phyloP scores from a whole-genome alignment of 2,329 filamentous ascomycete genomes.

The Cladosporium cucumerinum region DNA sequence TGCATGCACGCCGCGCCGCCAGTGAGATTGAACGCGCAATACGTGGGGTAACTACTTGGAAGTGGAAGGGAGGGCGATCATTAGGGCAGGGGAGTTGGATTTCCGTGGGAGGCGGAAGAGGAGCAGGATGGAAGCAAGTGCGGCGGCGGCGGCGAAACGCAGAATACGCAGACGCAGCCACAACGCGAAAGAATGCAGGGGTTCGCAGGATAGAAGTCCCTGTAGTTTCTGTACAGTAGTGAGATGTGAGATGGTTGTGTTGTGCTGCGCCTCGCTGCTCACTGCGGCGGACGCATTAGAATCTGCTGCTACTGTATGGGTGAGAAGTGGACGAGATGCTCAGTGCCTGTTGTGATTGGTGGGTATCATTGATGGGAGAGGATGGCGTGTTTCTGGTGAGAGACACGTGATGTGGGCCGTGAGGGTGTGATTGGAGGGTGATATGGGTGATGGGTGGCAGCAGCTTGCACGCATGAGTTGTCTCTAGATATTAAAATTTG shows the following conservation, averaged over 20 bases:
- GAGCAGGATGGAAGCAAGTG: background rate
- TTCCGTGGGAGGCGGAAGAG: background rate
- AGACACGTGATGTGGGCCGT: slow-evolving; percentile 1
- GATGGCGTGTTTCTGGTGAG: slow-evolving; percentile 11
- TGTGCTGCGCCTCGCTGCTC: background rate
- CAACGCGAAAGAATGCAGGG: background rate
- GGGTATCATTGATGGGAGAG: background rate
- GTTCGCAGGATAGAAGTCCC: background rate
- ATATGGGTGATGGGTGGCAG: background rate
- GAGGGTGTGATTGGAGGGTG: slow-evolving; percentile 2
- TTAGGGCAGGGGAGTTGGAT: background rate
- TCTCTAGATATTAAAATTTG: background rate
- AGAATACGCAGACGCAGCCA: background rate
- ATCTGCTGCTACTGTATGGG: background rate
- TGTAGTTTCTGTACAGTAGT: background rate
- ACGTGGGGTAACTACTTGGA: slow-evolving; percentile 14
- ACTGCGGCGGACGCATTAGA: background rate
- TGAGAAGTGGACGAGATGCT: background rate
- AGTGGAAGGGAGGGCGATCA: slow-evolving; percentile 2
- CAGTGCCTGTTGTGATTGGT: background rate
- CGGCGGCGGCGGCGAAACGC: background rate
- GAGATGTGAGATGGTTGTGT: background rate
- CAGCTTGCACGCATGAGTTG: background rate
- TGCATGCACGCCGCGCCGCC: background rate
- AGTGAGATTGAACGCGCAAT: slow-evolving; percentile 17